Base-by-base conservation (phyloP, 345 rosid genomes). In the Adansonia digitata region DNA sequence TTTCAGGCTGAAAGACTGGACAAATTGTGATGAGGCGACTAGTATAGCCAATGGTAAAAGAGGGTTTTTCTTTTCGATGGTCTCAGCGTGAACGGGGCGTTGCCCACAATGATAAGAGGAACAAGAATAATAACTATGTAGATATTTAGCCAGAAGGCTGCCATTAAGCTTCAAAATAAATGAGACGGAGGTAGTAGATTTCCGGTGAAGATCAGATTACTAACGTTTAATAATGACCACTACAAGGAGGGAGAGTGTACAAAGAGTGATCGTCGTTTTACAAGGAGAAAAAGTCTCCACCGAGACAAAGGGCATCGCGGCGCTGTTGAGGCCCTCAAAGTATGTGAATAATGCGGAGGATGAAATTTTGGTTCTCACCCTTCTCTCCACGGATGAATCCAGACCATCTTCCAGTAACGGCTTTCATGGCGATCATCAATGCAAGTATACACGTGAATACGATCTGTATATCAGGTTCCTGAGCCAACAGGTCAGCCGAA, bases 281-380 rank as follows among this genome's bases (percentile, higher is more conserved):
- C 79, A 80, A 4, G 87, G 87, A 65, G 65, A 60, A 56, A 76
- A 63, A 77, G 80, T 68, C 43, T 73, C 43, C 2, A 6, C 26
- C 0, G 81, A 68, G 27, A 79, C 48, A 57, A 65, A 71, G 26
- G 78, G 81, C 4, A 13, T 81, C 7, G 72, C 76, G 10, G 79
- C 84, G 0, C 79, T 81, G 8, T 26, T 60, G 43, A 75, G 64
- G 71, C 83, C 79, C 14, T 49, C 59, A 67, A 53, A 67, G 11
- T 51, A 74, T 26, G 76, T 49, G 73, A 48, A 7, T 27, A 73
- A 73, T 22, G 71, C 76, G 4, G 79, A 71, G 18, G 87, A 82
- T 70, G 84, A 84, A 43, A 82, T 84, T 75, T 60, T 84, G 29
- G 85, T 80, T 42, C 82, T 84, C 48, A 67, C 77, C 22, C 73